phyloP scores from a whole-genome alignment of 108 stramenopile species.

The Stephanodiscus triporus region DNA sequence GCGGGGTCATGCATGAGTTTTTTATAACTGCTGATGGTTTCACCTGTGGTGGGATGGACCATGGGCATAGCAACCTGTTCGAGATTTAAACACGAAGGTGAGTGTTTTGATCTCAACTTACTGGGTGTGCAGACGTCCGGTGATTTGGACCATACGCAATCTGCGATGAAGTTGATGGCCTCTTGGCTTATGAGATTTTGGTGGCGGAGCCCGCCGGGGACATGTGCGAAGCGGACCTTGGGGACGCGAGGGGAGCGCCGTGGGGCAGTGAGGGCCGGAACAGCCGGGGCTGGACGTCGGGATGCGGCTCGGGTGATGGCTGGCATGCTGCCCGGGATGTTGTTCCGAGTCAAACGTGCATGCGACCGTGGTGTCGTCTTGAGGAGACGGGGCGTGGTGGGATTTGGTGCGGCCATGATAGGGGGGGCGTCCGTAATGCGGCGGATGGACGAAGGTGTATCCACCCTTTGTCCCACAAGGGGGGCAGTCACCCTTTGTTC shows the following conservation, averaged over 20 bases:
- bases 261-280: no score
- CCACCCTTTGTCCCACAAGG: not conserved
- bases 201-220: no score
- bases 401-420: not conserved
- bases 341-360: not conserved
- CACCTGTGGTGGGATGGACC: constrained; percentile 10
- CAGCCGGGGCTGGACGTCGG: not conserved
- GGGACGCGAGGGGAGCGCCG: no score
- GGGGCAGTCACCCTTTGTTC: not conserved
- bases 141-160: no score
- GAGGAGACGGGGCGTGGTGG: not conserved
- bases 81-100: not conserved
- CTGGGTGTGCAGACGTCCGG: no score
- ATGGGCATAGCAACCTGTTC: constrained; percentile 9
- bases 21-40: constrained; percentile 8
- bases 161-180: no score
- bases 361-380: not conserved
- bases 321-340: not conserved
- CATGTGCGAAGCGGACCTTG: no score
- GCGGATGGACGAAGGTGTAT: not conserved
- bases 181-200: no score
- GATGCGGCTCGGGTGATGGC: not conserved
- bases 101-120: no score
- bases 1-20: not conserved
- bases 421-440: no score